These are phyloP conservation scores for Trichosporon faecale DNA, from an alignment of 1,284 basidiomycete species.

Conservation along the genomic window DNA sequence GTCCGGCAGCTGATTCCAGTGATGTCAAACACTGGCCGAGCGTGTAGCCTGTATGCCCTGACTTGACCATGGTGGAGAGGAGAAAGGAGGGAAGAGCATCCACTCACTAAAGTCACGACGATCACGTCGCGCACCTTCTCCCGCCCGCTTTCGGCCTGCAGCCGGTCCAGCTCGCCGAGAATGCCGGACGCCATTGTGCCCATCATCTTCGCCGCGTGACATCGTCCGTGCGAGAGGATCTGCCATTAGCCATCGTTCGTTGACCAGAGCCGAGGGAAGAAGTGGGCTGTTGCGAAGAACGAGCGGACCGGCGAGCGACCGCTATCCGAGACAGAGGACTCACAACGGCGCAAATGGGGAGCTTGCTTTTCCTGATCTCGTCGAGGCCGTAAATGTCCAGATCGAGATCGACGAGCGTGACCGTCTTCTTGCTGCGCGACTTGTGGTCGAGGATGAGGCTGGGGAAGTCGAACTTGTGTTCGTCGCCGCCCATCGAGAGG, in stretches of 20 bases:
- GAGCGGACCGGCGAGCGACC: too few relatives aligned
- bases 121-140: constrained; percentile 39
- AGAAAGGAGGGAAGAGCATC: background rate
- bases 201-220: constrained; percentile 39
- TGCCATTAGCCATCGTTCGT: constrained; percentile 11
- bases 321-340: constrained; percentile 15
- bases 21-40: too few relatives aligned
- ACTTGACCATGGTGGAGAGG: background rate
- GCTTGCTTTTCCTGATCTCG: constrained; percentile 35
- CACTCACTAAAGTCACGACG: constrained; percentile 46
- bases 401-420: constrained; percentile 36
- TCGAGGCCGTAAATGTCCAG: constrained; percentile 42
- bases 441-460: constrained; percentile 30
- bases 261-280: background rate
- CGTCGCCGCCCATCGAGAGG: background rate
- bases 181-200: constrained; percentile 37
- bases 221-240: constrained; percentile 44
- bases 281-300: too few relatives aligned
- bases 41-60: too few relatives aligned
- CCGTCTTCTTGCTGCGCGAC: constrained; percentile 13
- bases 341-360: constrained; percentile 38
- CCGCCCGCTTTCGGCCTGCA: constrained; percentile 14
- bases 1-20: too few relatives aligned
- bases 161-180: constrained; percentile 29
- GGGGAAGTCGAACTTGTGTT: constrained; percentile 16